A percentile compares a stretch with the other conserved stretches of the same genome.
phyloP scores from a whole-genome alignment of 108 stramenopile genomes.

The Nitzschia sp. region DNA sequence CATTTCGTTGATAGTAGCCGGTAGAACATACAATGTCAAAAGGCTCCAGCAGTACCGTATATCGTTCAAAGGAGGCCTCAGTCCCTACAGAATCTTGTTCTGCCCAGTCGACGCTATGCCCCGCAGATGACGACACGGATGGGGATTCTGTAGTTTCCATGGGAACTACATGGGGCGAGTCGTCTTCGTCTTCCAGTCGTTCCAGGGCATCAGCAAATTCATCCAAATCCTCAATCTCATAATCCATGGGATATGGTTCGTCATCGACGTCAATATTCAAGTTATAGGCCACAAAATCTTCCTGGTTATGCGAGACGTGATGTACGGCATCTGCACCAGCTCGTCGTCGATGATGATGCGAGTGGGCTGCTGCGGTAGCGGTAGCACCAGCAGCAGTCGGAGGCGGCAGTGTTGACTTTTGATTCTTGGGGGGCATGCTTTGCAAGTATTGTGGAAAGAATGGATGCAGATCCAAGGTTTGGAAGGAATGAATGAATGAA shows the following conservation, averaged over 20 bases:
- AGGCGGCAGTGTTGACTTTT: too few species aligned
- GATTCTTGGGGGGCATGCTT: too few species aligned
- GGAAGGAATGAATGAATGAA: too few species aligned
- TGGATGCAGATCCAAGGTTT: too few species aligned
- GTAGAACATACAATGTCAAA: not conserved
- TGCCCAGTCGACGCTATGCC: not conserved
- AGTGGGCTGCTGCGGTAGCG: too few species aligned
- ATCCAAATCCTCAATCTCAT: not conserved
- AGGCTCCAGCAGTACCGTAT: not conserved
- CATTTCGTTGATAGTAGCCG: not conserved
- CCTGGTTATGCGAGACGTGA: not conserved
- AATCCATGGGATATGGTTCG: not conserved
- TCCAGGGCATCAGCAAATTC: not conserved
- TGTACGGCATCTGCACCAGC: not conserved
- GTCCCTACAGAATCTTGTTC: not conserved
- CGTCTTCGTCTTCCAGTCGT: not conserved
- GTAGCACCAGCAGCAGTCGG: too few species aligned
- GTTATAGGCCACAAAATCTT: not conserved
- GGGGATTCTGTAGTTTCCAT: not conserved
- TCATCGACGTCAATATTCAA: not conserved
- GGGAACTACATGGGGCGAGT: not conserved
- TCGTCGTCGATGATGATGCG: too few species aligned
- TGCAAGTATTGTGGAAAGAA: too few species aligned
- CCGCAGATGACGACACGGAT: too few species aligned
- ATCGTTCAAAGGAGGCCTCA: not conserved